Base-by-base conservation (phyloP, 768 basidiomycete genomes). In the Kwoniella heveanensis region DNA sequence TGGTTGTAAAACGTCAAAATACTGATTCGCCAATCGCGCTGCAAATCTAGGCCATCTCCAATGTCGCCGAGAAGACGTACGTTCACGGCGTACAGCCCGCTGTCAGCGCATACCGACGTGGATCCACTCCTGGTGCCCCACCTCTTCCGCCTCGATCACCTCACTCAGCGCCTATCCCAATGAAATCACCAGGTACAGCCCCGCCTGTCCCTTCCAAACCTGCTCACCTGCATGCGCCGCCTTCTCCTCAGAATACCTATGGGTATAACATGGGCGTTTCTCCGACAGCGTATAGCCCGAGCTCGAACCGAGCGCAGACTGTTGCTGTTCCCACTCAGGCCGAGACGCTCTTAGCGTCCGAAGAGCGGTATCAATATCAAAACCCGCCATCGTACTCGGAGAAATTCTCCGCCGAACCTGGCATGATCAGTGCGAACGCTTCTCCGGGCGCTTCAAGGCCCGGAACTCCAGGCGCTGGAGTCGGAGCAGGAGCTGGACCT, bases 31-130 rank as follows among this genome's bases (percentile, higher is more conserved):
- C n/a, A n/a, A n/a, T n/a, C 26, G 25, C 13, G 3, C 39, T 44
- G 39, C 15, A 44, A 8, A 4, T 44, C 17, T 46, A 76, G 74
- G 70, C 73, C 19, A 63, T 77, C n/a, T 62, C 66, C 0, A 70
- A 55, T 2, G 67, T 74, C 1, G 71, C 68, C 1, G 75, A 72
- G 48, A 71, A 69, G 30, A 66, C 64, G 12, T 73, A 70, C 46
- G 60, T 51, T 1, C 65, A 66, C 25, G 67, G 59, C 12, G 55
- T 59, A 26, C 44, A 68, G 26, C 72, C 71, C 2, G 66, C 57
- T 1, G 62, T 64, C 13, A 64, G 67, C 25, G 52, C 66, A 19
- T 64, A 64, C 50, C 29, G 62, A 51, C 48, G 49, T n/a, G 10
- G 21, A 17, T 57, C 62, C 1, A 44, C 32, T 6, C 3, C 49